Percentiles rank a stretch among this genome's conserved stretches.
Conservation (phyloP, 2,329 filamentous ascomycete species). For the Cadophora sp. region DNA sequence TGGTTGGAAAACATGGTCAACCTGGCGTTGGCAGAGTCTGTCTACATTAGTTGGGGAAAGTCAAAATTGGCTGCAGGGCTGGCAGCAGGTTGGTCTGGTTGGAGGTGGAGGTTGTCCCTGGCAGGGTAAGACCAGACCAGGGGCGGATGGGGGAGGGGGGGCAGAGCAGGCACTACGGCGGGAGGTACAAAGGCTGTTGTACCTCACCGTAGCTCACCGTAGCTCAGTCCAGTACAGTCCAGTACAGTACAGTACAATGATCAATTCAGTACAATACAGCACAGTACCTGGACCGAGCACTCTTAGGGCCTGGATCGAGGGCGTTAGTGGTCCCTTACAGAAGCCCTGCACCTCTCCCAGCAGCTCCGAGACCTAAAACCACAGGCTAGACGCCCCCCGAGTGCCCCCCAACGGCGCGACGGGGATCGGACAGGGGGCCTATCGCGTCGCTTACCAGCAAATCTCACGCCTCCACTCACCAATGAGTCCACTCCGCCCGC, state of each 20-base stretch:
- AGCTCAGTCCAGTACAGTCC: too few species aligned
- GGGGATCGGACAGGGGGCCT: not conserved
- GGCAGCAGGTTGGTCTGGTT: not conserved
- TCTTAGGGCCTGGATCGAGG: not conserved
- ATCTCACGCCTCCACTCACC: not conserved
- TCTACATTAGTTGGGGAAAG: slow-evolving; percentile 9
- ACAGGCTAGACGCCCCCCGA: not conserved
- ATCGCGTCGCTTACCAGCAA: slow-evolving; percentile 6
- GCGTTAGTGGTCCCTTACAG: not conserved
- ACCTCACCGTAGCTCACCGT: not conserved
- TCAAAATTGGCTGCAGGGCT: slow-evolving; percentile 8
- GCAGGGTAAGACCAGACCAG: too few species aligned
- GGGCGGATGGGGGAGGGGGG: too few species aligned
- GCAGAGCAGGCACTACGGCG: too few species aligned
- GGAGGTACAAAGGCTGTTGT: not conserved
- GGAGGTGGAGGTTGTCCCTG: too few species aligned
- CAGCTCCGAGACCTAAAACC: not conserved
- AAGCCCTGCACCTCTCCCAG: not conserved
- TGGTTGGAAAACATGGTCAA: not conserved
- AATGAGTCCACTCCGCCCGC: too few species aligned
- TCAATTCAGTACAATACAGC: too few species aligned
- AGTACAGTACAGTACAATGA: too few species aligned
- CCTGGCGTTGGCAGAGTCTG: not conserved
- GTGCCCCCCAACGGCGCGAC: not conserved
- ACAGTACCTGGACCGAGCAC: slow-evolving; percentile 3